Evolutionary conservation across 306 rosid genomes (phyloP).

Genomic region (Begonia loranthoides): DNA sequence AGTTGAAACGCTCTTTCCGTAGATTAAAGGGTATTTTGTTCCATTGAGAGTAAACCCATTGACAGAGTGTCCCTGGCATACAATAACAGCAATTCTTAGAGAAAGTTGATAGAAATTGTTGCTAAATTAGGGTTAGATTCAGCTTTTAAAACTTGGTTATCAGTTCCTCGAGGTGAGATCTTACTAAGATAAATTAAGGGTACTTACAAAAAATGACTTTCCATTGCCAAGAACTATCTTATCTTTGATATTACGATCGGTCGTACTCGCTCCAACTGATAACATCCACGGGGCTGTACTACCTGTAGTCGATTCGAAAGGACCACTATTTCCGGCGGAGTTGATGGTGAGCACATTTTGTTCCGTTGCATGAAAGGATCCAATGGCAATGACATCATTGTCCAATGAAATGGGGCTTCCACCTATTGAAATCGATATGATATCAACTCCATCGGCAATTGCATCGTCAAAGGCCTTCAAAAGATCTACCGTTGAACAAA

Average conservation of each 20-base stretch:
- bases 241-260: constrained; percentile 2
- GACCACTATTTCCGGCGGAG: constrained; percentile 24
- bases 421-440: constrained; percentile 14
- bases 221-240: constrained; percentile 10
- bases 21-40: constrained; percentile 10
- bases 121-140: not conserved
- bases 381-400: constrained; percentile 10
- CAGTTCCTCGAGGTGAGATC: too few species aligned
- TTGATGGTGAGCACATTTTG: constrained; percentile 21
- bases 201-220: constrained; percentile 4
- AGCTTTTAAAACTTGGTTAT: too few species aligned
- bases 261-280: constrained; percentile 17
- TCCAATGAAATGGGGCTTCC: not conserved
- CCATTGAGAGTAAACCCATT: constrained; percentile 16
- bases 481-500: not conserved
- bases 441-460: constrained; percentile 30
- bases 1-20: constrained; percentile 9
- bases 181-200: not conserved
- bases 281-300: constrained; percentile 19
- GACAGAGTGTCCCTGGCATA: constrained; percentile 17
- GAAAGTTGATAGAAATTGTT: too few species aligned
- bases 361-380: constrained; percentile 26
- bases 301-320: not conserved
- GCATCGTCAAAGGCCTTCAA: constrained; percentile 34
- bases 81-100: not conserved